Percentiles rank a stretch among this genome's conserved stretches.
Conservation (phyloP, 1,284 basidiomycete genomes). For the Cystobasidium sp. region DNA sequence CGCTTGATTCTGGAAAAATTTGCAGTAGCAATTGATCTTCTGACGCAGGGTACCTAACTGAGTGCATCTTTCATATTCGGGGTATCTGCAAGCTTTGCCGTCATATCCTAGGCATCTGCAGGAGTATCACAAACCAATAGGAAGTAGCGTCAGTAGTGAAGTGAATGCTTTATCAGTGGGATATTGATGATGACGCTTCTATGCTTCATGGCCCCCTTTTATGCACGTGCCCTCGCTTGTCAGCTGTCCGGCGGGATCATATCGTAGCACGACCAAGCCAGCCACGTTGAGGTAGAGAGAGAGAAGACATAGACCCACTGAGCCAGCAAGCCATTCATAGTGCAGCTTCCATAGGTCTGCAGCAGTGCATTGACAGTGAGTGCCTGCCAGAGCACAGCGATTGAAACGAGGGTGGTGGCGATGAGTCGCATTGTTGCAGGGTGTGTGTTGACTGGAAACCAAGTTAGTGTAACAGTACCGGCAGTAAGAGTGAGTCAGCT, state of each 20-base stretch:
- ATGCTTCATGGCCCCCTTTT: slow-evolving; percentile 1
- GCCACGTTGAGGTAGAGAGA: not conserved
- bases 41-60: not conserved
- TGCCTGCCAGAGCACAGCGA: not conserved
- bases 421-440: not conserved
- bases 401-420: not conserved
- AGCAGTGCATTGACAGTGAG: not conserved
- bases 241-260: not conserved
- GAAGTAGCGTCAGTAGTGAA: not conserved
- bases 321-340: slow-evolving; percentile 27
- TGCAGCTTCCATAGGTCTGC: slow-evolving; percentile 23
- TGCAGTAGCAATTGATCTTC: slow-evolving; percentile 32
- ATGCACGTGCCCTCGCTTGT: not conserved
- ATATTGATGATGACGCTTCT: not conserved
- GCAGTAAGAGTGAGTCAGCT: too few relatives aligned
- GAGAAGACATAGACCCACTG: slow-evolving; percentile 13
- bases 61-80: slow-evolving; percentile 28
- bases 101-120: slow-evolving; percentile 21
- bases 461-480: not conserved
- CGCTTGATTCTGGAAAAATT: slow-evolving; percentile 24
- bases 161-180: not conserved
- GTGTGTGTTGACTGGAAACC: not conserved
- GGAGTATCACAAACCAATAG: not conserved
- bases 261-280: not conserved
- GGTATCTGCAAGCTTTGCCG: slow-evolving; percentile 14